These are phyloP conservation scores for Emydomyces testavorans DNA, from an alignment of 2,329 filamentous ascomycete genomes.

Conservation along the genomic window DNA sequence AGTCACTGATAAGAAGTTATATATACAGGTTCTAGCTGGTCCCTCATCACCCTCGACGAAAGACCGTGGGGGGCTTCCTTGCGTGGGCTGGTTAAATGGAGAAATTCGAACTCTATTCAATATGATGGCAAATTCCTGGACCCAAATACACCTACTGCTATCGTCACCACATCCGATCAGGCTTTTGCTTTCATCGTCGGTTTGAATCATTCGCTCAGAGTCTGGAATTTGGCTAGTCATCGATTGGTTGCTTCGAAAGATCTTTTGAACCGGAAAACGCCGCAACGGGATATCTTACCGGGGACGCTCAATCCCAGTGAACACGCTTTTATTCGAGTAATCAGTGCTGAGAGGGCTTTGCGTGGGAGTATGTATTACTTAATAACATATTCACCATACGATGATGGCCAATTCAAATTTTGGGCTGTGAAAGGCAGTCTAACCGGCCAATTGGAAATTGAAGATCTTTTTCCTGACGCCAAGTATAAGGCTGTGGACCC, in stretches of 20 bases:
- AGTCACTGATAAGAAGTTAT: constrained; percentile 13
- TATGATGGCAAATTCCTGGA: constrained; percentile 35
- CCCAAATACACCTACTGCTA: constrained; percentile 34
- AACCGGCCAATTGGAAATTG: constrained; percentile 49
- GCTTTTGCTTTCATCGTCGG: constrained; percentile 62
- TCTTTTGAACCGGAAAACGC: constrained; percentile 56
- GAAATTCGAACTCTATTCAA: constrained; percentile 33
- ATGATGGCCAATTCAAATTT: constrained; percentile 85
- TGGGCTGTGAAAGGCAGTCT: constrained; percentile 61
- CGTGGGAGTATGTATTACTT: constrained; percentile 47
- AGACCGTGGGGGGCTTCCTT: constrained; percentile 40
- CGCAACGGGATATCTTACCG: constrained; percentile 57
- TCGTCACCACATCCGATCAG: constrained; percentile 37
- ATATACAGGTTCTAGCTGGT: constrained; percentile 33
- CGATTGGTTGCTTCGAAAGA: constrained; percentile 67
- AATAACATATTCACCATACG: constrained; percentile 77
- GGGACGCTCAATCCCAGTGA: constrained; percentile 71
- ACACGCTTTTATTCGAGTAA: constrained; percentile 61
- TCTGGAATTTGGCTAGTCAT: constrained; percentile 80
- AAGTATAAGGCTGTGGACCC: constrained; percentile 54
- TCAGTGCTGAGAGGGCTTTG: constrained; percentile 44
- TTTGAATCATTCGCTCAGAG: constrained; percentile 74
- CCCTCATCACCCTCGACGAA: constrained; percentile 39
- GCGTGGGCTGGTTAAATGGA: constrained; percentile 37
- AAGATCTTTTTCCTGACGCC: constrained; percentile 56